Evolutionary conservation across 257 asterid species (phyloP).

Genomic region (Plantago ovata): DNA sequence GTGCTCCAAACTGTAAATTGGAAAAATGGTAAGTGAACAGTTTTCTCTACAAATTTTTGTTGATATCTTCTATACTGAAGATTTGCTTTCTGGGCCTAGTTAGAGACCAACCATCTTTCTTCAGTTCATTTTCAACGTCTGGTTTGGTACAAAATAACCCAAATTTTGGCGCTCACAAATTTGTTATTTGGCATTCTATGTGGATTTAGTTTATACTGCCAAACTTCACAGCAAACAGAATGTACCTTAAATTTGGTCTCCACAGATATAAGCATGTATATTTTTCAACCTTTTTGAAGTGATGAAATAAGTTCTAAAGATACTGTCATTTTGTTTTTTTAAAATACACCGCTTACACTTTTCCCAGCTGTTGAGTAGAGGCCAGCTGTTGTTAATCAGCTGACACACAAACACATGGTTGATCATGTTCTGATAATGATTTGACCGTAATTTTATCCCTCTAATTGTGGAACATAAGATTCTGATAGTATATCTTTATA

Average conservation of each 20-base stretch:
- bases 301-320: too few species aligned
- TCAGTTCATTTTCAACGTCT: background rate
- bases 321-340: too few species aligned
- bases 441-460: background rate
- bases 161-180: too few species aligned
- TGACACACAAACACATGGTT: background rate
- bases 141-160: too few species aligned
- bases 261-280: too few species aligned
- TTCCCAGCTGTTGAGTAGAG: background rate
- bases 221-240: too few species aligned
- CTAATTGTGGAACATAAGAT: background rate
- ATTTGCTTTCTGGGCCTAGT: constrained; percentile 5
- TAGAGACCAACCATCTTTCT: background rate
- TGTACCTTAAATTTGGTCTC: too few species aligned
- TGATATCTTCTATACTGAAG: constrained; percentile 7
- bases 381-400: background rate
- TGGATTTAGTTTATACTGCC: too few species aligned
- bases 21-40: constrained; percentile 76
- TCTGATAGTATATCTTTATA: constrained; percentile 16
- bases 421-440: constrained; percentile 4
- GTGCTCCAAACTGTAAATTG: constrained; percentile 85
- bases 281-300: too few species aligned
- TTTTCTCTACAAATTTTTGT: constrained; percentile 10
- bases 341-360: background rate
- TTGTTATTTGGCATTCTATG: too few species aligned